Evolutionary conservation across 345 rosid species (phyloP).

Genomic region (Gossypium bickii): DNA sequence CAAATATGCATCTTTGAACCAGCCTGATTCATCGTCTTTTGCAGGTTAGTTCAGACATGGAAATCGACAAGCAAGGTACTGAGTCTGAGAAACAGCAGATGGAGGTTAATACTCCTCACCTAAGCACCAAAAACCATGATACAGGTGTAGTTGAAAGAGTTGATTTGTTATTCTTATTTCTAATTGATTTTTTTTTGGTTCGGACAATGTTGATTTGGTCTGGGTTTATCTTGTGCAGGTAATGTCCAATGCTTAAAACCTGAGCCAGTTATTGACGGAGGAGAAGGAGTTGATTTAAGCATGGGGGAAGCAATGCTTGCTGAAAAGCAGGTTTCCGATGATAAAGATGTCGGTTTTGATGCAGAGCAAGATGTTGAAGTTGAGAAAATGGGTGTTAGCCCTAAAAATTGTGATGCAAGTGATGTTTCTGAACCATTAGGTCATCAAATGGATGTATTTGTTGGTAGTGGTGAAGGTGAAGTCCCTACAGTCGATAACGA

Average conservation of each 20-base stretch:
- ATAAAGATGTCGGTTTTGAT: slow-evolving; percentile 12
- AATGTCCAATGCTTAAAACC: slow-evolving; percentile 28
- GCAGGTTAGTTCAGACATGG: slow-evolving; percentile 27
- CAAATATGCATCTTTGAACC: background rate
- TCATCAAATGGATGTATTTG: slow-evolving; percentile 5
- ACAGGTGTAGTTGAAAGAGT: slow-evolving; percentile 35
- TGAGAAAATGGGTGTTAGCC: background rate
- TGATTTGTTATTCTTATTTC: slow-evolving; percentile 29
- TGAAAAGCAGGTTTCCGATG: slow-evolving; percentile 17
- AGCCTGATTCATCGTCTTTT: slow-evolving; percentile 16
- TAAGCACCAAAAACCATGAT: slow-evolving; percentile 9
- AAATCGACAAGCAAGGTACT: slow-evolving; percentile 28
- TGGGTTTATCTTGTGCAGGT: slow-evolving; percentile 35
- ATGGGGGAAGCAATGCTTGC: slow-evolving; percentile 10
- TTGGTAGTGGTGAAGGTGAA: slow-evolving; percentile 16
- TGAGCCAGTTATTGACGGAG: slow-evolving; percentile 18
- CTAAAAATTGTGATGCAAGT: slow-evolving; percentile 12
- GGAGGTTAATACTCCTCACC: slow-evolving; percentile 12
- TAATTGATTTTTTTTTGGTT: slow-evolving; percentile 17
- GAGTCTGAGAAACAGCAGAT: slow-evolving; percentile 19
- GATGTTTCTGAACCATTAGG: slow-evolving; percentile 7
- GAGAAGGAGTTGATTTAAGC: slow-evolving; percentile 18
- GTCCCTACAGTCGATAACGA: background rate
- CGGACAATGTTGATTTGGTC: slow-evolving; percentile 37
- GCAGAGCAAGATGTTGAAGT: slow-evolving; percentile 16